Evolutionary conservation across 306 rosid species (phyloP), one percentile per base, ranked within the genome.

Genomic region (Cicer judaicum): DNA sequence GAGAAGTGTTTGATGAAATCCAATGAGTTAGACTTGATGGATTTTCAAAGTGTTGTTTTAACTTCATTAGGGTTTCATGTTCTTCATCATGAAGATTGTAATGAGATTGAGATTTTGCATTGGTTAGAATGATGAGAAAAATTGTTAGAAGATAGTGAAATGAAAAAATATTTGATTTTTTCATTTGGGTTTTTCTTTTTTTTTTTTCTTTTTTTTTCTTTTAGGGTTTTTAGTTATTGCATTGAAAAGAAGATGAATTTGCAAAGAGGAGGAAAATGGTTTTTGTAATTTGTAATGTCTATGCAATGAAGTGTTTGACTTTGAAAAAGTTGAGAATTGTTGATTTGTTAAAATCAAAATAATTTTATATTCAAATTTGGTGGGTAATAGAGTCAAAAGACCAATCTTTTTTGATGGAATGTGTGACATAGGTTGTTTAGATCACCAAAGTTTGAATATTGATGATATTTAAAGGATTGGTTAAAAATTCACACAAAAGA

Each of bases 11-110:
- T 49, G 92, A 82, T 29, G 56, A 9, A 2, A 70, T 84, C 98
- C 96, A 90, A 8, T 80, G 85, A 62, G 67, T 72, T 19, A 90
- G 79, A 0, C 42, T 72, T 0, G 85, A 42, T 7, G 91, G 87
- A 46, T 88, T 70, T 18, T 79, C 14, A 77, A 87, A 72, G 63
- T 80, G 72, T 5, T 81, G 75, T 65, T 88, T 87, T 13, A 88
- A 50, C 61, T 74, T 79, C 14, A 92, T 43, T 0, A 92, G 78
- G 65, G 75, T 61, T 43, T 53, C 79, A 55, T 73, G 88, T 70
- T 92, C 98, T 75, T 78, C 77, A 59, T 76, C 70, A 46, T 79
- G 72, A 9, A 87, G 69, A 52, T 85, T 81, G 44, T 86, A 59
- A 52, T 85, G 80, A 48, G 92, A 78, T 21, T 86, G 82, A 16